Conservation (phyloP, 805 yeast species). For the Candida maris region DNA sequence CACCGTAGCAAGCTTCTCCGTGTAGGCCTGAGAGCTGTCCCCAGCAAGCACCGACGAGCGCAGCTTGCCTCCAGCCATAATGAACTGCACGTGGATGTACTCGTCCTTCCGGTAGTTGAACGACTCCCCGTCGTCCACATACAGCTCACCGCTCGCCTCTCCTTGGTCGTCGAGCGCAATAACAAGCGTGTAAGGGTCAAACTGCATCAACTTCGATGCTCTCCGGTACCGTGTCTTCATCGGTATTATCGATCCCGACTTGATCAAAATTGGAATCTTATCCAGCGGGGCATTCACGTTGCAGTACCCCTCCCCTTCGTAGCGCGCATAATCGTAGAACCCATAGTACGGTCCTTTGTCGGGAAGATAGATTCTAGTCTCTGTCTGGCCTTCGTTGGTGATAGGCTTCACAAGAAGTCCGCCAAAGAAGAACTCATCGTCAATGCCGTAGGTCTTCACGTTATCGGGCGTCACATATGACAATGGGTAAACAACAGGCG, state of each 20-base stretch:
- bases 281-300: conserved; percentile 44
- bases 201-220: conserved; percentile 66
- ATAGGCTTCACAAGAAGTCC: conserved; percentile 76
- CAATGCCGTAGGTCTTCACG: conserved; percentile 51
- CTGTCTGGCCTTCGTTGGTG: conserved; percentile 46
- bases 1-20: conserved; percentile 31
- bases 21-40: conserved; percentile 11
- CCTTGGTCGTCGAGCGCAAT: conserved; percentile 53
- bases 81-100: conserved; percentile 41
- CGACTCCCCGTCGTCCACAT: conserved; percentile 83
- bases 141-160: conserved; percentile 48
- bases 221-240: conserved; percentile 75
- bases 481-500: conserved; percentile 70
- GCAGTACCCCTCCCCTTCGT: conserved; percentile 38
- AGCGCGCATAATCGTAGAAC: conserved; percentile 35
- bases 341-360: conserved; percentile 55
- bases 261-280: conserved; percentile 66
- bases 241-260: conserved; percentile 75
- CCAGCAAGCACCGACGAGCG: conserved; percentile 26
- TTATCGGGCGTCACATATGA: conserved; percentile 53
- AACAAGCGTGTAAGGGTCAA: conserved; percentile 78
- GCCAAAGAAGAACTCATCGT: conserved; percentile 82
- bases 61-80: conserved; percentile 34
- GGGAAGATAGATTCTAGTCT: conserved; percentile 49
- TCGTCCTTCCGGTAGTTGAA: conserved; percentile 49